Base-by-base conservation (phyloP, 2,329 filamentous ascomycete species). In the Diaporthe sp. region DNA sequence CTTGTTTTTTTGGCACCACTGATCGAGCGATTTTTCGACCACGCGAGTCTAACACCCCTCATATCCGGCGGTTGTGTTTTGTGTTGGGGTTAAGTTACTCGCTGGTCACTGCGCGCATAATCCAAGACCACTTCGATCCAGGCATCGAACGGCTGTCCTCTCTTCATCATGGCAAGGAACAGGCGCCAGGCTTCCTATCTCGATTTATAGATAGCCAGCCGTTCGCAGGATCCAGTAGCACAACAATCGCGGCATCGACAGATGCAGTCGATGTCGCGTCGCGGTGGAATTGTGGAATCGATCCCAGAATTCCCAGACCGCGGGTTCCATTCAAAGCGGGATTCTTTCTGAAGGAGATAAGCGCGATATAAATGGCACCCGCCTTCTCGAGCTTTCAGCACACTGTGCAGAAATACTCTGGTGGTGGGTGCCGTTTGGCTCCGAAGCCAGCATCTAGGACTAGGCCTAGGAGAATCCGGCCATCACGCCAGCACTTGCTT, bases 401-500 rank as follows among this genome's bases (percentile, higher is more conserved):
- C 31, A 76, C 73, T 75, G 73, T 74, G 77, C 76, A 76, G 76
- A 76, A 65, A 73, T 71, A 73, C 60, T 81, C 72, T 81, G 83
- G 83, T 81, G 83, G 83, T 83, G 84, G 83, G 84, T 81, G 85
- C 83, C 80, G 88, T 86, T 88, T 88, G 88, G 87, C 88, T 87
- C 87, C 86, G 87, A 85, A 89, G 88, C 88, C 87, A 89, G 87
- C 87, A 80, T 87, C 87, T 87, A 84, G 87, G 87, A 88, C 87
- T 89, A 80, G 88, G 87, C 87, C 87, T 84, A 87, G 86, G 85
- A 87, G 84, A 84, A 83, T 82, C 80, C 60, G 78, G 51, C 71
- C 80, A 44, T 13, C 13, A 55, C 28, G 72, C 72, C 80, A 81
- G 77, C 72, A 79, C 79, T 75, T 71, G 79, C 82, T 82, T 80